Conservation (phyloP, 225 moss, liverwort and hornwort species). For the Takakia lepidozioides region DNA sequence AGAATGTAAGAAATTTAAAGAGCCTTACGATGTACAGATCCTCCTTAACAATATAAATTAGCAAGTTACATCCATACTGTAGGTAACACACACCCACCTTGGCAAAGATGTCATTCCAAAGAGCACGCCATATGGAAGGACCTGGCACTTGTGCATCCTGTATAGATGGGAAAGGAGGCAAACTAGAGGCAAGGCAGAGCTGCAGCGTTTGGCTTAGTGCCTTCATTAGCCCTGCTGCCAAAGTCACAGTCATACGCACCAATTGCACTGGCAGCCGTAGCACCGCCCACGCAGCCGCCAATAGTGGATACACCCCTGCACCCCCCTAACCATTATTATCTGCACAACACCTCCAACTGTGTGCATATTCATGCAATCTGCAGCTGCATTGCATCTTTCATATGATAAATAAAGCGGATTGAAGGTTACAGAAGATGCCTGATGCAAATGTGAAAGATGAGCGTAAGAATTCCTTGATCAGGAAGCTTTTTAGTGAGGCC, state of each 20-base stretch:
- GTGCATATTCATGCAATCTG: neutral
- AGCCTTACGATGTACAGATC: too few species aligned
- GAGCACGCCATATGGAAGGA: conserved; percentile 72
- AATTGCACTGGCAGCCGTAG: conserved; percentile 59
- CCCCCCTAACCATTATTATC: conserved; percentile 19
- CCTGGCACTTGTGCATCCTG: conserved; percentile 63
- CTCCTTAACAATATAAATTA: too few species aligned
- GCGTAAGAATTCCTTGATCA: too few species aligned
- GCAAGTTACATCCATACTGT: too few species aligned
- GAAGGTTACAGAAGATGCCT: too few species aligned
- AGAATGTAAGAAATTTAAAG: too few species aligned
- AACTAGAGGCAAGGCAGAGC: conserved; percentile 38
- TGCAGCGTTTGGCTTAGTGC: conserved; percentile 32
- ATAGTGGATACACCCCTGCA: conserved; percentile 61
- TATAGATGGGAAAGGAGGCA: conserved; percentile 53
- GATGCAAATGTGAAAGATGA: too few species aligned
- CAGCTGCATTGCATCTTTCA: neutral
- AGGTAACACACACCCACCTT: too few species aligned
- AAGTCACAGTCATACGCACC: conserved; percentile 35
- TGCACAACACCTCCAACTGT: neutral
- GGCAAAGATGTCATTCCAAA: conserved; percentile 74
- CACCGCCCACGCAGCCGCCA: conserved; percentile 46
- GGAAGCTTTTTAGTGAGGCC: too few species aligned
- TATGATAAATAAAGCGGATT: too few species aligned
- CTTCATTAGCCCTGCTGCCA: conserved; percentile 34